Conservation (phyloP, 345 rosid genomes). For the Sonneratia caseolaris region DNA sequence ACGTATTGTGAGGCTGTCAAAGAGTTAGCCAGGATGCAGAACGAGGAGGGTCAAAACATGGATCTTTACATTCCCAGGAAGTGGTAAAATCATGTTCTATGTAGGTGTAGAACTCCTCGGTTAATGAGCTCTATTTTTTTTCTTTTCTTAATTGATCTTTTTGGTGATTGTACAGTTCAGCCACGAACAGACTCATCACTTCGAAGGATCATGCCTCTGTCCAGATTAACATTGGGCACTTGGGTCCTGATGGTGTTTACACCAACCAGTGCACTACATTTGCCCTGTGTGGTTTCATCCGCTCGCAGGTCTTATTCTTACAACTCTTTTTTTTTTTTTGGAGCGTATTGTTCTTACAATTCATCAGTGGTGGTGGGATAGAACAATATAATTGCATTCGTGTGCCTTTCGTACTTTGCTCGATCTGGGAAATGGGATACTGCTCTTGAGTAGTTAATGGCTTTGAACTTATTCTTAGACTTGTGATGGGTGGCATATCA, state of each 20-base stretch:
- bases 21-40: constrained; percentile 61
- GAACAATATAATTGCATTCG: too few relatives aligned
- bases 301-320: constrained; percentile 32
- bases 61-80: constrained; percentile 93
- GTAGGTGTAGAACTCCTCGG: too few relatives aligned
- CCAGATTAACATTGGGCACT: constrained; percentile 47
- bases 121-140: background rate
- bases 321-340: too few relatives aligned
- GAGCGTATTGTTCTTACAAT: too few relatives aligned
- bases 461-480: background rate
- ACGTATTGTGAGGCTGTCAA: background rate
- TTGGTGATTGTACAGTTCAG: constrained; percentile 29
- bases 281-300: constrained; percentile 46
- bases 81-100: constrained; percentile 30
- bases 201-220: constrained; percentile 54
- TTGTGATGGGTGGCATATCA: background rate
- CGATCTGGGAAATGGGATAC: background rate
- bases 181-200: constrained; percentile 53
- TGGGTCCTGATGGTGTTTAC: constrained; percentile 41
- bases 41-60: constrained; percentile 79
- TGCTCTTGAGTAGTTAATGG: background rate
- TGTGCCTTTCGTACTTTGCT: too few relatives aligned
- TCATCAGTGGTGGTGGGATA: too few relatives aligned
- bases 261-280: constrained; percentile 37
- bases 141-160: background rate